Percentiles rank a stretch among this genome's conserved stretches.
These are phyloP conservation scores for Eimeria praecox DNA, from an alignment of 169 alveolate genomes.

Conservation along the genomic window DNA sequence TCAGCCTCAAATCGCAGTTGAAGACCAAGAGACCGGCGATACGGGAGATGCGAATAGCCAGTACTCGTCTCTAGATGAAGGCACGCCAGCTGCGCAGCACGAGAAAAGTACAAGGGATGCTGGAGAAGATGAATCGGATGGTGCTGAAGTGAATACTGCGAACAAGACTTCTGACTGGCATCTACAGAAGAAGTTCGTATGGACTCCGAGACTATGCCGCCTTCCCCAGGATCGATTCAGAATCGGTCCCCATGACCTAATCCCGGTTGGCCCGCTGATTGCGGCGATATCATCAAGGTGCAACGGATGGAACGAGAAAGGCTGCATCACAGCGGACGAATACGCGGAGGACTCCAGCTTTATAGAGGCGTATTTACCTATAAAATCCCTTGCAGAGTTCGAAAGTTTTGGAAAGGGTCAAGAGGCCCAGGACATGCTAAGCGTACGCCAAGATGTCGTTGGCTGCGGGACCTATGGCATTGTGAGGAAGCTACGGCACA, in stretches of 20 bases:
- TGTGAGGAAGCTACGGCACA: constrained; percentile 92
- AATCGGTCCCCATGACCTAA: constrained; percentile 52
- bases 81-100: neutral
- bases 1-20: neutral
- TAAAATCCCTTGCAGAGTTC: constrained; percentile 51
- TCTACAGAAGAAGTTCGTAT: neutral
- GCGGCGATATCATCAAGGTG: constrained; percentile 25
- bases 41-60: neutral
- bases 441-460: constrained; percentile 76
- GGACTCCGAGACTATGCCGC: constrained; percentile 2
- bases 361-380: constrained; percentile 61
- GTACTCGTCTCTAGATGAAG: neutral
- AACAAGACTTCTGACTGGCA: neutral
- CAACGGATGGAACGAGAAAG: neutral
- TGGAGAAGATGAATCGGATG: neutral
- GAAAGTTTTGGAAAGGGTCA: constrained; percentile 64
- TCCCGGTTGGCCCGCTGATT: constrained; percentile 72
- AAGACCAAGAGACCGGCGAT: neutral
- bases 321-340: neutral
- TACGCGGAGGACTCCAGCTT: constrained; percentile 46
- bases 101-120: neutral
- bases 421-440: constrained; percentile 36
- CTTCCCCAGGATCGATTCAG: constrained; percentile 7
- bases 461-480: constrained; percentile 96
- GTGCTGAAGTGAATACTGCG: neutral